Evolutionary conservation across 1,284 basidiomycete genomes (phyloP), one percentile per base, ranked within the genome.

Genomic region (Trichosporon sp.): DNA sequence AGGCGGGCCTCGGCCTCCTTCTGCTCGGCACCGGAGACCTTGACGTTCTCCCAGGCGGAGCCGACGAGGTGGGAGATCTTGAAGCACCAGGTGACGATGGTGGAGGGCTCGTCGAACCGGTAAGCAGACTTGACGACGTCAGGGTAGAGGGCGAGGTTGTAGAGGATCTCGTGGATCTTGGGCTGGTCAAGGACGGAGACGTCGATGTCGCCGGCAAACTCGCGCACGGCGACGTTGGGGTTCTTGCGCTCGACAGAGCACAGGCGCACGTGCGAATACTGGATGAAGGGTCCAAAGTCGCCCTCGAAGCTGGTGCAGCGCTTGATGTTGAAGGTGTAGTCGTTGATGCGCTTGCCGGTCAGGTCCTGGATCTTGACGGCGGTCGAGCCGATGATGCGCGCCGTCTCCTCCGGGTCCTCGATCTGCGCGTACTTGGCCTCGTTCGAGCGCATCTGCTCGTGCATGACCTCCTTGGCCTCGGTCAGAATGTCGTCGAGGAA

Each of bases 351-450:
- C 84, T 95, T 98, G 29, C 92, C 93, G 53, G 90, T 87, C 94
- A 98, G 95, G 82, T 99, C 96, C 84, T 99, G 97, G 75, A 99
- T 95, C 86, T 99, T 99, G 79, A 99, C 91, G 7, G 94, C 95
- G 0, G 94, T 93, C 79, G 97, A 93, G 32, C 96, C 97, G 68
- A 98, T 90, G 81, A 98, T 92, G 75, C 88, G 87, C 71, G 90
- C 89, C 56, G 91, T 92, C 60, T 83, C 84, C 80, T 93, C 91
- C 0, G 95, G 95, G 83, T 99, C 89, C 79, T 94, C 92, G 67
- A 99, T 88, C 60, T 90, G 89, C 1, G 86, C 88, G 78, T 97
- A 98, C 85, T 99, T 99, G 69, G 89, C 93, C 83, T 93, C 91
- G 81, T 98, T 98, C 83, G 90, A 91, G 83, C 86, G 87, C 97